Conservation (phyloP, 306 rosid species). For the Sesbania bispinosa region DNA sequence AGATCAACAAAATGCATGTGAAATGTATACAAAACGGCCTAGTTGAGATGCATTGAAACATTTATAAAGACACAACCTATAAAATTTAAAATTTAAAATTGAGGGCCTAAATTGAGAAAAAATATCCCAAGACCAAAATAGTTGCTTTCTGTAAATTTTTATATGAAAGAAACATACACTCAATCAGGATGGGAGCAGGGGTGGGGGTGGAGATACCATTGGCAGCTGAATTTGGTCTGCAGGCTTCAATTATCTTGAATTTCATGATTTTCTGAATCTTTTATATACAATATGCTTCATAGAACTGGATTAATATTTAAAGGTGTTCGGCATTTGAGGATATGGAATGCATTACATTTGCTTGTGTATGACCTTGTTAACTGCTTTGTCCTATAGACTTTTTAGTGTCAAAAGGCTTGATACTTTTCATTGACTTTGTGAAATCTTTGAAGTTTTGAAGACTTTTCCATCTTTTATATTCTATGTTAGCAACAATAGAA, state of each 20-base stretch:
- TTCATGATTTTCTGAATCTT: neutral
- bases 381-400: neutral
- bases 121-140: neutral
- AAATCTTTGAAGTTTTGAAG: neutral
- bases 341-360: neutral
- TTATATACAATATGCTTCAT: neutral
- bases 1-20: neutral
- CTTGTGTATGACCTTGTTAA: neutral
- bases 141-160: neutral
- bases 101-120: neutral
- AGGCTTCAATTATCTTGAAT: neutral
- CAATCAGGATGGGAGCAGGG: neutral
- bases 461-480: neutral
- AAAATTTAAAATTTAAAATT: neutral
- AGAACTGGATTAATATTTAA: neutral
- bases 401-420: neutral
- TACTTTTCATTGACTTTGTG: neutral
- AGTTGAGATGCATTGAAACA: neutral
- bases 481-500: neutral
- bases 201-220: neutral
- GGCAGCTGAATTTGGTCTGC: neutral
- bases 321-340: neutral
- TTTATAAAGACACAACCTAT: neutral
- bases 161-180: neutral
- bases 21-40: neutral